Evolutionary conservation across 768 basidiomycete genomes (phyloP), one percentile per base, ranked within the genome.

Genomic region (Podaxis sp.): DNA sequence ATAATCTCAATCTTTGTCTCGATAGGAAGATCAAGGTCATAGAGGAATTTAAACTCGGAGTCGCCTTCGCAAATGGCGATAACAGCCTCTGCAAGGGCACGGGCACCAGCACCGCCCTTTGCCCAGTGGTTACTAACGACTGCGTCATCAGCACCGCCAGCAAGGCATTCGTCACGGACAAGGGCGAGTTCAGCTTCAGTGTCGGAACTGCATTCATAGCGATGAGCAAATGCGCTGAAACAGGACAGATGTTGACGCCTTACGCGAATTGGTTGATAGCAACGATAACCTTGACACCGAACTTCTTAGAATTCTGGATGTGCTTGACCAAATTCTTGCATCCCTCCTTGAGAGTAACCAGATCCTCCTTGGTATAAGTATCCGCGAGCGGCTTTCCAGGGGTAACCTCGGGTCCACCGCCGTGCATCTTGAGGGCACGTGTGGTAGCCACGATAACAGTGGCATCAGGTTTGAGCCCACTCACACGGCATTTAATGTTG

Each of bases 101-200:
- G 82, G 51, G 96, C 96, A 58, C 97, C 96, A 43, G 85, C 85
- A 51, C 96, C 96, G 69, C 96, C 97, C 69, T 94, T 82, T 19
- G 96, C 96, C 96, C 97, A 99, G 79, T 98, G 97, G 78, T 90
- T 96, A 76, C 91, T 94, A 65, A 97, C 89, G 2, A 98, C 88
- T 38, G 96, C 96, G 57, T 91, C 93, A 73, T 99, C 94, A 19
- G 96, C 96, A 43, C 96, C 96, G 7, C 88, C 92, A 51, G 83
- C 82, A 37, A 95, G 81, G 12, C 96, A 85, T 71, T 90, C 82
- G 66, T 89, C 82, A 57, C 89, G 89, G 50, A 99, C 82, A 58
- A 98, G 86, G 57, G 86, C 86, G 43, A 97, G 85, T 71, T 98
- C 96, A 33, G 96, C 94, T 15, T 83, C 80, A 7, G 96, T 91